phyloP scores from a whole-genome alignment of 164 flowering plant species.

The Vitis labrusca region DNA sequence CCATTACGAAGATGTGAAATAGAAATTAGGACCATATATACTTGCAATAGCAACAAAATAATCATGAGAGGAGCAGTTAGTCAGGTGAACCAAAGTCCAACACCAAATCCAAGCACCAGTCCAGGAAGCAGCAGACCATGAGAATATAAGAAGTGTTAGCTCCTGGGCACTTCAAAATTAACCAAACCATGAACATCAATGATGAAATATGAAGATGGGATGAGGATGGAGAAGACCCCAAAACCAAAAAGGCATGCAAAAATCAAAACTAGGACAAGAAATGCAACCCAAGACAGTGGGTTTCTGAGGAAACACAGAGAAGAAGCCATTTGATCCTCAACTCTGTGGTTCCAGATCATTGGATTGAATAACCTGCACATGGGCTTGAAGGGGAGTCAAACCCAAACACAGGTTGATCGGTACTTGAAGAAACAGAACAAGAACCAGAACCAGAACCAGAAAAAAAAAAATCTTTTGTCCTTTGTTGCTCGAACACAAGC shows the following conservation, averaged over 20 bases:
- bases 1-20: too few species aligned
- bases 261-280: constrained; percentile 24
- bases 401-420: not conserved
- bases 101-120: too few species aligned
- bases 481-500: too few species aligned
- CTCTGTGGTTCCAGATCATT: not conserved
- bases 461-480: too few species aligned
- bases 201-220: constrained; percentile 15
- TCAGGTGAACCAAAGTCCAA: too few species aligned
- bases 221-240: constrained; percentile 30
- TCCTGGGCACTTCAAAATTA: too few species aligned
- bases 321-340: constrained; percentile 25
- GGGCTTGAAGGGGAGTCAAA: not conserved
- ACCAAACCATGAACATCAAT: too few species aligned
- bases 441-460: not conserved
- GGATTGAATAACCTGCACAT: not conserved
- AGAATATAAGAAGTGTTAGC: too few species aligned
- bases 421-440: not conserved
- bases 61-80: too few species aligned
- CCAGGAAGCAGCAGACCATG: too few species aligned
- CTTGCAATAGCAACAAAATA: too few species aligned
- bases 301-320: constrained; percentile 15
- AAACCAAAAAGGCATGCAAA: constrained; percentile 18
- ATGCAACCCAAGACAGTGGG: constrained; percentile 23
- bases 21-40: too few species aligned